Base-by-base conservation (phyloP, 148 eudicot species). In the Dysphania ambrosioides region DNA sequence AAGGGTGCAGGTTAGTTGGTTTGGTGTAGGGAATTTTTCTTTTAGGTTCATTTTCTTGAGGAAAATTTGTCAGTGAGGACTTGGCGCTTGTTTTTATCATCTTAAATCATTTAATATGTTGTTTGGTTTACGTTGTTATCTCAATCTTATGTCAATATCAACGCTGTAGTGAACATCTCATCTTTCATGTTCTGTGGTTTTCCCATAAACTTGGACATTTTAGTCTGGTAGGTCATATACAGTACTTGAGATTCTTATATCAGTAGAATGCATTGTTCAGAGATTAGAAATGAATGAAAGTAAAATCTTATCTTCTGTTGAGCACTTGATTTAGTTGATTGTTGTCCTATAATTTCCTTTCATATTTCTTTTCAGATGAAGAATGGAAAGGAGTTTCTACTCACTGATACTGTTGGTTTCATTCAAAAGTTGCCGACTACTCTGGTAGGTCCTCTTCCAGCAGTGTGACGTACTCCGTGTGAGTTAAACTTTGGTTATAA, bases 371-470 rank as follows among this genome's bases (percentile, higher is more conserved):
- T 79, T 55, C 81, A 93, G 97, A 84, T 86, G 92, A 93, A 88
- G 83, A 91, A 89, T 67, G 93, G 91, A 68, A 91, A 86, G 81
- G 95, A 88, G 79, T 94, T 94, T 83, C 87, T 95, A 76, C 83
- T 95, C 66, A 90, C 98, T 2, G 98, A 95, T 84, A 95, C 98
- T 62, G 98, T 95, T 3, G 98, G 98, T 56, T 95, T 95, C 83
- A 95, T 95, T 75, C 97, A 95, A 73, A 95, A 95, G 72, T 79
- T 95, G 78, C 98, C 98, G 30, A 92, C 98, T 67, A 86, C 80
- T 47, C 87, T 92, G 84, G 98, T 90, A 76, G 79, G 88, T 68
- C 75, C 57, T 76, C 35, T 72, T 44, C 36, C 49, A 31, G 58
- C 47, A 70, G 57, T 47, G 44, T 51, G 56, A 57, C 68, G 49